Base-by-base conservation (phyloP, 208 protist genomes). In the Leishmania gerbilli region DNA sequence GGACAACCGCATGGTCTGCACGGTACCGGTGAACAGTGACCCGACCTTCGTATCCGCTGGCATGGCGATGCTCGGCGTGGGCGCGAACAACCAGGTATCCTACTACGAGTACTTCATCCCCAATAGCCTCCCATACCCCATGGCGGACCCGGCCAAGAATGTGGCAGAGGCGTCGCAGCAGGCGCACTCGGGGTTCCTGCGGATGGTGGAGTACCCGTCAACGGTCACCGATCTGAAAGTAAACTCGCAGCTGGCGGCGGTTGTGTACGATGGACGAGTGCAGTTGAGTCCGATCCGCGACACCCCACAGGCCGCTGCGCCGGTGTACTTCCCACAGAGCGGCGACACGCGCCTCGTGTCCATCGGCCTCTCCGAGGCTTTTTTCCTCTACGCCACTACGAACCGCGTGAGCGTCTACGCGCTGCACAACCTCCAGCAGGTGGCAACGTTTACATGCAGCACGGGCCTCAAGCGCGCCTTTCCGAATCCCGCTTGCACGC, bases 331-430 rank as follows among this genome's bases (percentile, higher is more conserved):
- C 49, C 83, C 79, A 5, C 74, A 89, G 55, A 84, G 77, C 77
- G 77, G 90, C 55, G 89, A 88, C 37, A 81, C 83, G 34, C 83
- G 80, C 37, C 89, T 99, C 71, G 93, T 95, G 75, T 85, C 91
- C 49, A 74, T 99, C 4, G 90, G 86, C 19, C 91, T 99, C 45
- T 98, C 95, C 34, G 91, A 97, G 76, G 79, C 95, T 24, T 98
- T 99, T 68, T 89, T 99, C 72, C 91, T 99, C 15, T 99, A 98
- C 88, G 98, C 96, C 4, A 92, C 86, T 3, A 79, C 75, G 24
- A 96, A 90, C 34, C 91, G 91, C 67, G 90, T 99, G 37, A 84
- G 76, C 71, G 91, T 98, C 45, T 85, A 98, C 55, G 92, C 93
- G 13, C 88, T 99, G 27, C 79, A 89, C 13, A 98, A 98, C 81